These are phyloP conservation scores for Madurella fahalii DNA, from an alignment of 2,329 filamentous ascomycete species.

Conservation along the genomic window DNA sequence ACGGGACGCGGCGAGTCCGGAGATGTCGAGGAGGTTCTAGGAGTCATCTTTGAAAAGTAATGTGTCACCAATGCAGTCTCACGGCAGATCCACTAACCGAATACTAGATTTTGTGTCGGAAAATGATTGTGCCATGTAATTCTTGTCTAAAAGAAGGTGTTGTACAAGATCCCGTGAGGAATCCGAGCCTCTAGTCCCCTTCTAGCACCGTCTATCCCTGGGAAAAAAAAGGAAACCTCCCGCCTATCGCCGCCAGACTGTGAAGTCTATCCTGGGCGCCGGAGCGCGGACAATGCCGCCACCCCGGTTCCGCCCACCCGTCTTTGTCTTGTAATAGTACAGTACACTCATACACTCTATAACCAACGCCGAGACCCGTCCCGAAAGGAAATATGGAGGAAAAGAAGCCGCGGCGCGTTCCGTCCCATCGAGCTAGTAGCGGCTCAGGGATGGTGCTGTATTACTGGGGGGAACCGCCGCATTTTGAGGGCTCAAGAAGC, in stretches of 20 bases:
- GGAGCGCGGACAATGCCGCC: neutral
- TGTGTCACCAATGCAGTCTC: slow-evolving; percentile 33
- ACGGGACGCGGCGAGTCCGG: slow-evolving; percentile 80
- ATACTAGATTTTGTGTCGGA: slow-evolving; percentile 43
- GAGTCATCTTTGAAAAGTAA: slow-evolving; percentile 96
- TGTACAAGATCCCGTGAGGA: slow-evolving; percentile 9
- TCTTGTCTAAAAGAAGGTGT: slow-evolving; percentile 5
- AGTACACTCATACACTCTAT: neutral
- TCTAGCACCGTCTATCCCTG: neutral
- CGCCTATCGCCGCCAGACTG: no score
- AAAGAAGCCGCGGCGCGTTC: neutral
- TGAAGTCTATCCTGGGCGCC: slow-evolving; percentile 2
- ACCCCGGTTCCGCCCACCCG: neutral
- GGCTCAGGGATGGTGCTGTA: slow-evolving; percentile 3
- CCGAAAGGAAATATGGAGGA: slow-evolving; percentile 3
- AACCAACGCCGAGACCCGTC: neutral
- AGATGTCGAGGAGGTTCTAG: slow-evolving; percentile 92
- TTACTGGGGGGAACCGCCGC: neutral
- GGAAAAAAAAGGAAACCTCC: neutral
- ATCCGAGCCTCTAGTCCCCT: neutral
- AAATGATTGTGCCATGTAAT: slow-evolving; percentile 31
- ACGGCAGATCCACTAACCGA: slow-evolving; percentile 6
- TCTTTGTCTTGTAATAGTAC: slow-evolving; percentile 5
- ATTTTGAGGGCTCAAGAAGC: neutral
- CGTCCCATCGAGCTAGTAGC: slow-evolving; percentile 2